Conservation (phyloP, 768 basidiomycete genomes). For the Leucocoprinus birnbaumii region DNA sequence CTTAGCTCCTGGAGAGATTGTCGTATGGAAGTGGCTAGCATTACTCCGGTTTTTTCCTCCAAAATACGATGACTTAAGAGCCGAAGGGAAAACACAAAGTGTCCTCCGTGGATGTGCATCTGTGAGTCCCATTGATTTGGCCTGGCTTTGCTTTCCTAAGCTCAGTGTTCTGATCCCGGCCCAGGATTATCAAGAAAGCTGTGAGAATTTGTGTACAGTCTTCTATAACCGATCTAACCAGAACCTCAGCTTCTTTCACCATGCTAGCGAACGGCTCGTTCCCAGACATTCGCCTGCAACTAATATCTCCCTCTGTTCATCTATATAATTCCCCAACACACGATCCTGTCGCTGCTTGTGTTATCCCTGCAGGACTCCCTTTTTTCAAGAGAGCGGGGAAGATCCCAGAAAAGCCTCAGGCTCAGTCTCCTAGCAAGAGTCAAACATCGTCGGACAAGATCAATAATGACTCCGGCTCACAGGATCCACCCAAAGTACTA, state of each 20-base stretch:
- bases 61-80: conserved; percentile 21
- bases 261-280: conserved; percentile 49
- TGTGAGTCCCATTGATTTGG: conserved; percentile 38
- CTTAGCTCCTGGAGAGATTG: conserved; percentile 47
- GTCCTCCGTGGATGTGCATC: conserved; percentile 57
- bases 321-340: conserved; percentile 41
- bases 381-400: not conserved
- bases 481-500: not conserved
- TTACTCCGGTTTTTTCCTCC: conserved; percentile 64
- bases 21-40: conserved; percentile 69
- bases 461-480: not conserved
- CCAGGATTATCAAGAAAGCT: conserved; percentile 77
- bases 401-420: not conserved
- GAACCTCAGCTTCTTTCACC: conserved; percentile 58
- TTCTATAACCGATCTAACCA: not conserved
- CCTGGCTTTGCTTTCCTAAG: too few species aligned
- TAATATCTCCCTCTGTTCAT: conserved; percentile 32
- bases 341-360: conserved; percentile 51
- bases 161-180: not conserved
- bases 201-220: conserved; percentile 40
- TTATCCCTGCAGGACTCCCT: conserved; percentile 25
- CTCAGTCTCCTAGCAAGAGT: not conserved
- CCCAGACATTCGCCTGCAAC: conserved; percentile 31
- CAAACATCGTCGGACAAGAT: not conserved
- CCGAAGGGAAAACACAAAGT: conserved; percentile 18